A percentile compares a stretch with the other conserved stretches of the same genome.
phyloP scores from a whole-genome alignment of 306 rosid species.

The Rubus parviflorus region DNA sequence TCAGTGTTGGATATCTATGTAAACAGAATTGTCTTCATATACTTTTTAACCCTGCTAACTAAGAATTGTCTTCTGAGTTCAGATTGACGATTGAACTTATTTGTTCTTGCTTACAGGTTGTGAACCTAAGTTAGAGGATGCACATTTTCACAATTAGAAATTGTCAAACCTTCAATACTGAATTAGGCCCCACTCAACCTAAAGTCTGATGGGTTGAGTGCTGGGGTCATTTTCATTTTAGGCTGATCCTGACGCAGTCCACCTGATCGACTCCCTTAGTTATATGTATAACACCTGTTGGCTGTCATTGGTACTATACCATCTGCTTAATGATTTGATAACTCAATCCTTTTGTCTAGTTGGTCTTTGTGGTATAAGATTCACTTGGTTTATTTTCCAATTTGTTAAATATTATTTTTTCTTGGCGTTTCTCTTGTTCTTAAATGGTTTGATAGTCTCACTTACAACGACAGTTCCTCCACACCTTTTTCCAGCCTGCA shows the following conservation, averaged over 20 bases:
- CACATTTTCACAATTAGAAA: background rate
- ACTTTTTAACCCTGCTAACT: background rate
- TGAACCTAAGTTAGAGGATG: background rate
- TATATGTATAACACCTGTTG: background rate
- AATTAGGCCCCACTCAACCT: background rate
- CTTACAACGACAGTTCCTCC: background rate
- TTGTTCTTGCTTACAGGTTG: background rate
- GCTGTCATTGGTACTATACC: background rate
- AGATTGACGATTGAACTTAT: background rate
- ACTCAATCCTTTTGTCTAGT: background rate
- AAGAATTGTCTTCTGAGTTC: background rate
- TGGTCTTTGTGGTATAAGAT: background rate
- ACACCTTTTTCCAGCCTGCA: background rate
- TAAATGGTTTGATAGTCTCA: background rate
- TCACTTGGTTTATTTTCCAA: background rate
- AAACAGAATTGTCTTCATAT: background rate
- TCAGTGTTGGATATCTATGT: background rate
- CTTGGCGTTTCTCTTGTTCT: background rate
- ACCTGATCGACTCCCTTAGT: background rate
- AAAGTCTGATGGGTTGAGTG: background rate
- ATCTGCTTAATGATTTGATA: background rate
- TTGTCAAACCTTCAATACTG: background rate
- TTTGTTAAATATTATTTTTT: background rate
- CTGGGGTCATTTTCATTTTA: background rate
- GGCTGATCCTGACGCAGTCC: background rate